Evolutionary conservation across 441 rosid genomes (phyloP), one percentile per base, ranked within the genome.

Genomic region (Arabidopsis lyrata): DNA sequence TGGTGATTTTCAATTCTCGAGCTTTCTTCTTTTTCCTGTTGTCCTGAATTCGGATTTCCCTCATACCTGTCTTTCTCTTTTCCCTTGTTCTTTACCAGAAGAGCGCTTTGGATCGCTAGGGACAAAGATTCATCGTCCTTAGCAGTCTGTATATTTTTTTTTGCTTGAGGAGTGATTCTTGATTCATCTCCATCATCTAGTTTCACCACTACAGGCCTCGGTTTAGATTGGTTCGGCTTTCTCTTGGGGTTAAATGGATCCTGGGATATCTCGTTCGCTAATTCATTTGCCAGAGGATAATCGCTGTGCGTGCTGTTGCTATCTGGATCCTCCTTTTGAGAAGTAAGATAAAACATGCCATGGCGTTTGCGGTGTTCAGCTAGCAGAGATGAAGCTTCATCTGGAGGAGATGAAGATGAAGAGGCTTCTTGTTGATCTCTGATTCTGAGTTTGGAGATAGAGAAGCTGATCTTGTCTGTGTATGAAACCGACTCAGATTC

Each of bases 351-450:
- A 72, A 82, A 94, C 75, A 92, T 78, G 16, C 85, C 97, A 73
- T 94, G 95, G 32, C 88, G 86, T 85, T 88, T 92, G 12, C 97
- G 92, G 76, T 94, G 98, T 72, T 91, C 93, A 8, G 86, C 88
- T 62, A 94, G 87, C 78, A 86, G 78, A 59, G 95, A 84, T 44
- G 93, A 70, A 72, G 90, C 84, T 66, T 81, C 38, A 68, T 24
- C 39, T 48, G 68, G 63, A 52, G 4, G 56, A 67, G 74, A 61
- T 31, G 72, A 48, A 2, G 77, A 73, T 56, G 67, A 39, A 8
- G 81, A 80, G 16, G 80, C 82, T 66, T 87, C 95, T 13, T 78
- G 64, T 67, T 83, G 85, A 65, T 87, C 90, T 76, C 79, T 81
- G 80, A 68, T 78, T 62, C 61, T 81, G 48, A 79, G 49, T 24